These are phyloP conservation scores for Suhomyces chickasaworum DNA, from an alignment of 1,139 yeast species.

Conservation along the genomic window DNA sequence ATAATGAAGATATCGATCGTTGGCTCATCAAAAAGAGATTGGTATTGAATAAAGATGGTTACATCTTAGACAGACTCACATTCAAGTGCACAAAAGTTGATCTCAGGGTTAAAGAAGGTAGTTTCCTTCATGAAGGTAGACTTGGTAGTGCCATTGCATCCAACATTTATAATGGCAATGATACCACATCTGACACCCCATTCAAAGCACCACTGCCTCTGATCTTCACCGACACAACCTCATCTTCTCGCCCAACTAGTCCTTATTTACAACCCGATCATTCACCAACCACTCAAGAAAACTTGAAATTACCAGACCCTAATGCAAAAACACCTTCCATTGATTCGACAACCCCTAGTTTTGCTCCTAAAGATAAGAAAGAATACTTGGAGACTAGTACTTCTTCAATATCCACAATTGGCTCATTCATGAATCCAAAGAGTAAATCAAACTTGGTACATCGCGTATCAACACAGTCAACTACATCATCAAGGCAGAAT, in stretches of 20 bases:
- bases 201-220: constrained; percentile 25
- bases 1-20: constrained; percentile 28
- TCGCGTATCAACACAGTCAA: neutral
- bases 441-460: neutral
- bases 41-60: constrained; percentile 39
- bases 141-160: constrained; percentile 21
- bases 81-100: constrained; percentile 34
- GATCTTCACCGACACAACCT: constrained; percentile 8
- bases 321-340: constrained; percentile 6
- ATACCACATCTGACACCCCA: constrained; percentile 9
- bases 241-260: constrained; percentile 7
- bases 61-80: constrained; percentile 37
- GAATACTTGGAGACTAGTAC: neutral
- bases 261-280: constrained; percentile 5
- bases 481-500: neutral
- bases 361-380: neutral
- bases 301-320: constrained; percentile 7
- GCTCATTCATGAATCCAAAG: constrained; percentile 4
- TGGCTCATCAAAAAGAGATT: constrained; percentile 43
- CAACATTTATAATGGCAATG: constrained; percentile 20
- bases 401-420: constrained; percentile 1
- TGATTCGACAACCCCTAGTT: constrained; percentile 2
- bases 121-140: constrained; percentile 14
- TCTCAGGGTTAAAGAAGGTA: constrained; percentile 22
- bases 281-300: constrained; percentile 5